Evolutionary conservation across 75 land plant species (phyloP), one percentile per base, ranked within the genome.

Genomic region (Ceratopteris richardii): DNA sequence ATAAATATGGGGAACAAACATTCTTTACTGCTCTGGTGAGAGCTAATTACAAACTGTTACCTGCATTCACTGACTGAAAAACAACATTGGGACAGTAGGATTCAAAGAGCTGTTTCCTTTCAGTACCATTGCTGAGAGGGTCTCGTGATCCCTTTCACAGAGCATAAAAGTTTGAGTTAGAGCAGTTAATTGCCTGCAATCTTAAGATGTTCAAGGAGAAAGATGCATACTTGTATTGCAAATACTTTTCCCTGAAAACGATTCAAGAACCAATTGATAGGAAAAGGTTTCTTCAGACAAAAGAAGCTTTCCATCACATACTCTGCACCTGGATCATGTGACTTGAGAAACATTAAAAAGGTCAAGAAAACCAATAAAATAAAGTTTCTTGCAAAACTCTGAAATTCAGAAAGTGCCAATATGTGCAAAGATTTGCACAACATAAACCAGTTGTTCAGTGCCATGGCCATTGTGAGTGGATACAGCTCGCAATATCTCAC

Each of bases 401-500:
- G n/a, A n/a, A n/a, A n/a, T n/a, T n/a, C n/a, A n/a, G n/a, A n/a
- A n/a, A n/a, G n/a, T n/a, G n/a, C n/a, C n/a, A n/a, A n/a, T n/a
- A n/a, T n/a, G n/a, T n/a, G n/a, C n/a, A n/a, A n/a, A 51, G 42
- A 40, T 9, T 14, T 9, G 9, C 42, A 40, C 14, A 9, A 40
- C 12, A 40, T 40, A 40, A 40, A 40, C 14, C 14, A 40, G 42
- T 40, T 14, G 14, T 9, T 40, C 42, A 40, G 42, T 14, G 12
- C 42, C 14, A 40, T 14, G 9, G 14, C 14, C 42, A 40, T 40
- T 14, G 12, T 40, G 9, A 33, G 44, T 77, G 93, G 94, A 82
- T 88, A 92, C 97, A 20, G 88, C 82, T 72, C 97, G 79, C 56
- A 73, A 43, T 48, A 87, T 76, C 73, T 88, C 89, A 50, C 60